Evolutionary conservation across 2,329 filamentous ascomycete genomes (phyloP).

Genomic region (Leptographium radiaticola): DNA sequence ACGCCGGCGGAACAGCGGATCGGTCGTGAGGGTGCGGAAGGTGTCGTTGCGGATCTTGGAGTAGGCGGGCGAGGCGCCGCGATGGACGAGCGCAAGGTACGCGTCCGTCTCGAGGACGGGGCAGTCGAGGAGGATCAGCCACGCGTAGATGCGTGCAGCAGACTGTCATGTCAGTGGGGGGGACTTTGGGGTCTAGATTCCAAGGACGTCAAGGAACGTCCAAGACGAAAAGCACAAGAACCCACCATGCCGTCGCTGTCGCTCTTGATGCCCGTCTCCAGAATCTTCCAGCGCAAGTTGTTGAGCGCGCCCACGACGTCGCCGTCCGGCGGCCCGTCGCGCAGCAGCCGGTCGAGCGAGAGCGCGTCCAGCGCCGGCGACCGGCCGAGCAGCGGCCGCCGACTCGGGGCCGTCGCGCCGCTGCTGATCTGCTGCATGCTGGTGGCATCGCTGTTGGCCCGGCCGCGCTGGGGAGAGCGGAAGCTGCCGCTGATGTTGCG

Average conservation of each 20-base stretch:
- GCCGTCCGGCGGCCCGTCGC: slow-evolving; percentile 64
- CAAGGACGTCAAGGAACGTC: too few relatives aligned
- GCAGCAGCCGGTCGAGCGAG: slow-evolving; percentile 61
- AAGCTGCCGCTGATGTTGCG: slow-evolving; percentile 17
- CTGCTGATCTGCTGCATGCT: slow-evolving; percentile 23
- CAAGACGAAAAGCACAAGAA: not conserved
- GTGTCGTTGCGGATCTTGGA: slow-evolving; percentile 98
- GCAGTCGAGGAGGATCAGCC: slow-evolving; percentile 85
- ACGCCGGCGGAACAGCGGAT: slow-evolving; percentile 89
- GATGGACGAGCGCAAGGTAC: slow-evolving; percentile 82
- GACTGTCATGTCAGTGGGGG: slow-evolving; percentile 45
- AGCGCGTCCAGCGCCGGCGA: slow-evolving; percentile 39
- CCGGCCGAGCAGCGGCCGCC: slow-evolving; percentile 31
- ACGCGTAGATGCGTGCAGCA: slow-evolving; percentile 83
- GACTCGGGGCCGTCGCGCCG: slow-evolving; percentile 22
- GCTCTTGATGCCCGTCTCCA: slow-evolving; percentile 62
- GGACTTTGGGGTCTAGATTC: too few relatives aligned
- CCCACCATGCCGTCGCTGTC: slow-evolving; percentile 71
- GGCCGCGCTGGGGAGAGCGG: slow-evolving; percentile 40
- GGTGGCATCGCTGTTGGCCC: slow-evolving; percentile 62
- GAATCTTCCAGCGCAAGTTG: slow-evolving; percentile 58
- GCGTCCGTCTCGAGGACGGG: slow-evolving; percentile 73
- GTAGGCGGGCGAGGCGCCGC: slow-evolving; percentile 87
- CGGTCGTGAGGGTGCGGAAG: slow-evolving; percentile 89
- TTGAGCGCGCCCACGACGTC: slow-evolving; percentile 55